Base-by-base conservation (phyloP, 2,329 filamentous ascomycete genomes). In the Verticillium zaregamsianum region DNA sequence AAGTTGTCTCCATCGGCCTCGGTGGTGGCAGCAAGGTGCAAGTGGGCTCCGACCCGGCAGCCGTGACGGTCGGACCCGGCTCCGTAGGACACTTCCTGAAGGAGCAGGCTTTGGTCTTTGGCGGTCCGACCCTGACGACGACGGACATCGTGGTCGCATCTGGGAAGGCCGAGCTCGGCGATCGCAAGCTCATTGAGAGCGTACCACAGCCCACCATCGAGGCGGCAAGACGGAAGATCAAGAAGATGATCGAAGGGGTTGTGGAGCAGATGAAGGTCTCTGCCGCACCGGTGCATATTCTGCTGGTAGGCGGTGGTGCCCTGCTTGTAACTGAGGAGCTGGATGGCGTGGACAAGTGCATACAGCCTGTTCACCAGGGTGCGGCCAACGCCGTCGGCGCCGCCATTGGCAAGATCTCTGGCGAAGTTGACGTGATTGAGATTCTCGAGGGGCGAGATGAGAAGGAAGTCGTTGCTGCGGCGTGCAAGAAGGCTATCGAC, bases 311-410 rank as follows among this genome's bases (percentile, higher is more conserved):
- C 2, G 85, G 85, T 5, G 85, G 85, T 5, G 80, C 82, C 0
- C 75, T 87, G 0, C 69, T 86, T 2, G 79, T 81, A 3, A 78
- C 80, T 1, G 74, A 80, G 5, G 66, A 73, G 0, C 74, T 87
- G 7, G 72, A 75, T 1, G 83, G 82, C 0, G 83, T 85, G 0
- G 75, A 77, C 7, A 74, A 81, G 63, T 79, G 81, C 61, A 80
- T 83, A 8, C 73, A 77, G 5, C 85, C 85, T 1, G 76, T 79
- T 2, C 81, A 80, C 58, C 76, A 83, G 33, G 82, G 82, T 61
- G 83, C 82, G 0, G 85, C 85, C 3, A 88, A 87, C 68, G 85
- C 85, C 0, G 81, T 88, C 2, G 85, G 85, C 6, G 85, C 85
- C 1, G 85, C 85, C 0, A 85, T 85, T 35, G 82, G 82, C 3